Percentiles rank a stretch among this genome's conserved stretches.
phyloP scores from a whole-genome alignment of 768 basidiomycete species.

The Hypholoma fasciculare region DNA sequence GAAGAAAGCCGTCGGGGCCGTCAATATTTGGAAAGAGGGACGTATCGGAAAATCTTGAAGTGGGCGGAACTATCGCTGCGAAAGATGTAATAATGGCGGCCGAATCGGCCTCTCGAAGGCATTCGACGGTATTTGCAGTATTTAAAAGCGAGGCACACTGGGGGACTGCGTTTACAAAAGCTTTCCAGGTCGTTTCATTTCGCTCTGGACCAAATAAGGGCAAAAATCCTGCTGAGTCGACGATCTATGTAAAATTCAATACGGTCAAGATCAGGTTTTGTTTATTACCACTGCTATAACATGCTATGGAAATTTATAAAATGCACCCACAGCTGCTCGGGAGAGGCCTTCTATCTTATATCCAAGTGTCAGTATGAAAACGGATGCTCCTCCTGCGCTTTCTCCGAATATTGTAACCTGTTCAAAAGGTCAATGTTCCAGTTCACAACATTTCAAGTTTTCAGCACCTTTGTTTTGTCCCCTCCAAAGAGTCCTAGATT shows the following conservation, averaged over 20 bases:
- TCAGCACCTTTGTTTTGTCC: conserved; percentile 28
- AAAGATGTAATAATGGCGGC: not conserved
- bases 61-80: not conserved
- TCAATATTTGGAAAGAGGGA: conserved; percentile 36
- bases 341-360: conserved; percentile 22
- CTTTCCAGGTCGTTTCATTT: conserved; percentile 27
- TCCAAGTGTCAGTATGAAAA: conserved; percentile 30
- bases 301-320: not conserved
- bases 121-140: conserved; percentile 28
- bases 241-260: conserved; percentile 21
- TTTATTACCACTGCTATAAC: not conserved
- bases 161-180: conserved; percentile 28
- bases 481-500: conserved; percentile 62
- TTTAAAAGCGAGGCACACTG: conserved; percentile 17
- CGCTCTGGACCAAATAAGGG: conserved; percentile 25
- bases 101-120: conserved; percentile 12
- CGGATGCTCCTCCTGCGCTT: conserved; percentile 45
- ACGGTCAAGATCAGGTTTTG: not conserved
- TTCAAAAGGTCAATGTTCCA: not conserved
- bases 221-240: conserved; percentile 33
- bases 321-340: conserved; percentile 20
- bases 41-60: not conserved
- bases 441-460: not conserved
- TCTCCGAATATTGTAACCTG: conserved; percentile 49
- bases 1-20: conserved; percentile 32